A percentile compares a stretch with the other conserved stretches of the same genome.
Conservation (phyloP, 2,329 filamentous ascomycete genomes). For the Fusarium chlamydosporum region DNA sequence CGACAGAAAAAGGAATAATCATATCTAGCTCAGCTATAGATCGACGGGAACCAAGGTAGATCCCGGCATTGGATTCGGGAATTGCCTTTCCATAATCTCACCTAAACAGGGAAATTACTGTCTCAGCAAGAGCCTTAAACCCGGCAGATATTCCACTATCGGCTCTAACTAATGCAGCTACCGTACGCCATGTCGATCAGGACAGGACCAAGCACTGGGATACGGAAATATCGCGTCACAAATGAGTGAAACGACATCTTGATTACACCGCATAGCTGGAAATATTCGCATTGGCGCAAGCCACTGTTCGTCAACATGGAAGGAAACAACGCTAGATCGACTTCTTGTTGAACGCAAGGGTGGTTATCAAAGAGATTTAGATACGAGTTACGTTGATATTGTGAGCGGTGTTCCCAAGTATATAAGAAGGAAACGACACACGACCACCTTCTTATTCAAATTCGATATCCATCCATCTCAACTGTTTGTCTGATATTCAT, state of each 20-base stretch:
- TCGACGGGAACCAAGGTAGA: too few species aligned
- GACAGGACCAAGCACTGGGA: neutral
- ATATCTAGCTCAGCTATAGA: too few species aligned
- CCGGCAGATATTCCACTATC: too few species aligned
- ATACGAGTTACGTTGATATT: neutral
- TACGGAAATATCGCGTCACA: neutral
- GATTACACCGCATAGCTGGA: slow-evolving; percentile 9
- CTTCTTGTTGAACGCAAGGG: neutral
- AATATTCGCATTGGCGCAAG: slow-evolving; percentile 3
- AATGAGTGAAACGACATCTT: neutral
- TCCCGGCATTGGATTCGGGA: too few species aligned
- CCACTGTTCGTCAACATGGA: neutral
- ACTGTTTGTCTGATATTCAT: neutral
- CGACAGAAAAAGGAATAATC: neutral
- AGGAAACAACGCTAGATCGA: neutral
- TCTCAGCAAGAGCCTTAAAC: too few species aligned
- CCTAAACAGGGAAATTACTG: too few species aligned
- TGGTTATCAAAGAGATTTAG: neutral
- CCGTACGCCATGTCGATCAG: neutral
- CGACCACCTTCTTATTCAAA: neutral
- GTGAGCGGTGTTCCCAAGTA: neutral
- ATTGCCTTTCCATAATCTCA: too few species aligned
- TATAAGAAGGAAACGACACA: slow-evolving; percentile 18
- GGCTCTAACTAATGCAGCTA: neutral
- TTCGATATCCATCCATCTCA: neutral